These are phyloP conservation scores for Suillus fuscotomentosus DNA, from an alignment of 768 basidiomycete species.

Conservation along the genomic window DNA sequence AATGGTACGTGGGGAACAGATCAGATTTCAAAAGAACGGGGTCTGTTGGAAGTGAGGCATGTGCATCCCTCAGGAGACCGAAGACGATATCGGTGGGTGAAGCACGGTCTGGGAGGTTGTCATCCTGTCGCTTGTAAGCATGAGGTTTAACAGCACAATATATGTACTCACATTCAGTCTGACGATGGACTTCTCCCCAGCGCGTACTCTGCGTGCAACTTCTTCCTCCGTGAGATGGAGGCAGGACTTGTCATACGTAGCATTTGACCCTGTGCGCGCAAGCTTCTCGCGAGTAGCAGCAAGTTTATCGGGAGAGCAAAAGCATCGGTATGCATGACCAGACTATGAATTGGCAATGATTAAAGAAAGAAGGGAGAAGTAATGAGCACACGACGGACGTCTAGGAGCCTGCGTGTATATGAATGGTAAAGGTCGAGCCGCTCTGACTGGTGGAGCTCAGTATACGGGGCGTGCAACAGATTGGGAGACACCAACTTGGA, in stretches of 20 bases:
- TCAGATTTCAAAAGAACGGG: slow-evolving; percentile 93
- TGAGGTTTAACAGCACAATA: background rate
- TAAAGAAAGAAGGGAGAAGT: background rate
- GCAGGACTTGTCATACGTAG: slow-evolving; percentile 88
- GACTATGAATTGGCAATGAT: slow-evolving; percentile 42
- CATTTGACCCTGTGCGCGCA: slow-evolving; percentile 68
- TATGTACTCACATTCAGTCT: slow-evolving; percentile 71
- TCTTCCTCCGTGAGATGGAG: slow-evolving; percentile 87
- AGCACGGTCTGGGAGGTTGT: slow-evolving; percentile 49
- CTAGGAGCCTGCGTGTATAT: slow-evolving; percentile 72
- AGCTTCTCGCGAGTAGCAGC: slow-evolving; percentile 65
- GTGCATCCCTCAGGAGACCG: slow-evolving; percentile 68
- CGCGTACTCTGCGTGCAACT: slow-evolving; percentile 64
- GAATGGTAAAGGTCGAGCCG: slow-evolving; percentile 80
- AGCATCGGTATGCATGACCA: slow-evolving; percentile 92
- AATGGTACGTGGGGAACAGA: slow-evolving; percentile 91
- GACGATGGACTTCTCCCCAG: slow-evolving; percentile 80
- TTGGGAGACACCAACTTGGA: slow-evolving; percentile 53
- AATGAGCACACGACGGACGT: slow-evolving; percentile 43
- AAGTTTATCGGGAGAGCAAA: slow-evolving; percentile 79
- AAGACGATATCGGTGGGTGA: slow-evolving; percentile 72
- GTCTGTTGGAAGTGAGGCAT: slow-evolving; percentile 80
- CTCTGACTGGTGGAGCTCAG: slow-evolving; percentile 64
- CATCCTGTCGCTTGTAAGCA: slow-evolving; percentile 43
- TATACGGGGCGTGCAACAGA: background rate